These are phyloP conservation scores for Zasmidium cellare DNA, from an alignment of 2,329 filamentous ascomycete genomes.

Conservation along the genomic window DNA sequence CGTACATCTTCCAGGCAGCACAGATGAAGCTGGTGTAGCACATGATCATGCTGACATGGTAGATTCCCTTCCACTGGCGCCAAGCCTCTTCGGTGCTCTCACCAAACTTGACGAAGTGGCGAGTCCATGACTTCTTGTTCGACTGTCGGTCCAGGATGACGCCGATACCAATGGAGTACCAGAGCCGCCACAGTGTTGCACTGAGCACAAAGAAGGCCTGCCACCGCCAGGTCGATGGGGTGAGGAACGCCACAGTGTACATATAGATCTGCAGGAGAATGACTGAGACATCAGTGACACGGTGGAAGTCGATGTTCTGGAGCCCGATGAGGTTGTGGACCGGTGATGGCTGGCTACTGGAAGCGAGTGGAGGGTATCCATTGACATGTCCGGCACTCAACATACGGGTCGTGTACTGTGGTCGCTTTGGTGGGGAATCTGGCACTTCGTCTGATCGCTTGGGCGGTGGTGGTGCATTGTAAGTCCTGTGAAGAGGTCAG, in stretches of 20 bases:
- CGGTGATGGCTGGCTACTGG: conserved; percentile 58
- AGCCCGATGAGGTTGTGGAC: conserved; percentile 83
- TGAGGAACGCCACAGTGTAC: conserved; percentile 69
- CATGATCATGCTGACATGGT: conserved; percentile 88
- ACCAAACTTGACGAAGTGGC: conserved; percentile 96
- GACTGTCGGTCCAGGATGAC: conserved; percentile 84
- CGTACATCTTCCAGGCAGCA: conserved; percentile 96
- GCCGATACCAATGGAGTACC: conserved; percentile 88
- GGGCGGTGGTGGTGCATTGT: conserved; percentile 78
- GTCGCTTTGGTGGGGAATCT: conserved; percentile 37
- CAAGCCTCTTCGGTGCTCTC: conserved; percentile 89
- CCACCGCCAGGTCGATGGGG: conserved; percentile 73
- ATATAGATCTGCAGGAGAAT: conserved; percentile 76
- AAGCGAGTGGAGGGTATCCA: conserved; percentile 40
- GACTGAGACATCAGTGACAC: conserved; percentile 79
- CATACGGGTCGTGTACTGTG: conserved; percentile 40
- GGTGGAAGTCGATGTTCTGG: conserved; percentile 82
- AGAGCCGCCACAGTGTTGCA: conserved; percentile 80
- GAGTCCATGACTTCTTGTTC: conserved; percentile 88
- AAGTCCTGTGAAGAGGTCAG: conserved; percentile 54
- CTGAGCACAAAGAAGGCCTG: conserved; percentile 79
- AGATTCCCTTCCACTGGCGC: conserved; percentile 96
- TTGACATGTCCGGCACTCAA: conserved; percentile 41
- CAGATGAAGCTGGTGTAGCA: conserved; percentile 86
- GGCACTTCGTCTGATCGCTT: conserved; percentile 51